Conservation (phyloP, 1,139 yeast species). For the Candida labiduridarum region DNA sequence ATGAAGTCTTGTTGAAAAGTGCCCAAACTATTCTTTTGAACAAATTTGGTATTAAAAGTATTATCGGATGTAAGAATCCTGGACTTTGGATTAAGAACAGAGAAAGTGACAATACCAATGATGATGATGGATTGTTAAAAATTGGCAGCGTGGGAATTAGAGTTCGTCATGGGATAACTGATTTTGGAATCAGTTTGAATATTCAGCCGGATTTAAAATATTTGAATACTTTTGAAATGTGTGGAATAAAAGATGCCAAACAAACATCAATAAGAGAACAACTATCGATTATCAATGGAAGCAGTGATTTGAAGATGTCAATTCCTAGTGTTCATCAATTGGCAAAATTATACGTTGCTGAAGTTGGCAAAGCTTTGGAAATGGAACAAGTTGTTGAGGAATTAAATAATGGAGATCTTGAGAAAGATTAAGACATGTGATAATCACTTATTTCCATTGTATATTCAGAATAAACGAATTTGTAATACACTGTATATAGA, state of each 20-base stretch:
- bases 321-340: conserved; percentile 36
- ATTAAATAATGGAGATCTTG: too few species aligned
- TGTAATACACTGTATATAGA: too few species aligned
- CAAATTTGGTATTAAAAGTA: conserved; percentile 44
- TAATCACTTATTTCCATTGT: too few species aligned
- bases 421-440: too few species aligned
- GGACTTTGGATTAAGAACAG: conserved; percentile 71
- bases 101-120: conserved; percentile 12
- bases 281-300: conserved; percentile 15
- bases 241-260: conserved; percentile 71
- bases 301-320: conserved; percentile 16
- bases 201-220: conserved; percentile 71
- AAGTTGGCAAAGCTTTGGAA: conserved; percentile 52
- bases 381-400: conserved; percentile 43
- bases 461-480: too few species aligned
- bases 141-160: conserved; percentile 91
- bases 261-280: conserved; percentile 39
- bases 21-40: conserved; percentile 56
- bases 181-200: conserved; percentile 89
- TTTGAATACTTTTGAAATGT: conserved; percentile 75
- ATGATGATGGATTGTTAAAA: conserved; percentile 44
- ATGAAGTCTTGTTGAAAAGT: conserved; percentile 63
- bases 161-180: conserved; percentile 79
- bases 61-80: conserved; percentile 62
- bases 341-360: conserved; percentile 53